These are phyloP conservation scores for Acmispon strigosus DNA, from an alignment of 306 rosid genomes.

Conservation along the genomic window DNA sequence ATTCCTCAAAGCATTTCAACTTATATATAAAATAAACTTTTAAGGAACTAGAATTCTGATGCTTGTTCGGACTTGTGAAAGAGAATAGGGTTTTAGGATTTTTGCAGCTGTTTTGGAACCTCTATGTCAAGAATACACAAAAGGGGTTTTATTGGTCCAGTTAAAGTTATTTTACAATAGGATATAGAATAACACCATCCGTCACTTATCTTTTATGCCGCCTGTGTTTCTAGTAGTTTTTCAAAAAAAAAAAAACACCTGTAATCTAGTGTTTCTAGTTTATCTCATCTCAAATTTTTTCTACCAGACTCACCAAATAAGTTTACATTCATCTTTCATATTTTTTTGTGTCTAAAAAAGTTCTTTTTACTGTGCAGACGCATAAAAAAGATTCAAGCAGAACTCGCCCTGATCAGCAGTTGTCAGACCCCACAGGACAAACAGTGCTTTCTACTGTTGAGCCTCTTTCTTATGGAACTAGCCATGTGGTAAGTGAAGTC, in stretches of 20 bases:
- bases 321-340: background rate
- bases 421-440: slow-evolving; percentile 30
- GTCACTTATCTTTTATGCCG: background rate
- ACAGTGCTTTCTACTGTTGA: slow-evolving; percentile 41
- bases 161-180: background rate
- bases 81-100: slow-evolving; percentile 1
- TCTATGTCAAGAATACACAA: background rate
- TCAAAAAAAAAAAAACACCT: background rate
- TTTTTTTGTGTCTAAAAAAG: background rate
- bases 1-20: background rate
- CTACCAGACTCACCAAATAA: background rate
- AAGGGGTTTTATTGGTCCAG: background rate
- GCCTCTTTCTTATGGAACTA: slow-evolving; percentile 65
- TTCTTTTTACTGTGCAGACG: slow-evolving; percentile 42
- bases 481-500: slow-evolving; percentile 56
- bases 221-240: background rate
- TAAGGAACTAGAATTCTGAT: background rate
- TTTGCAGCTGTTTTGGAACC: background rate
- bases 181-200: background rate
- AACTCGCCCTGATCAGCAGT: slow-evolving; percentile 26
- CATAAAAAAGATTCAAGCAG: slow-evolving; percentile 47
- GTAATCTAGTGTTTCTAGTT: background rate
- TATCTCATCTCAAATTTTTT: background rate
- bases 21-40: background rate
- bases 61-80: background rate